phyloP scores from a whole-genome alignment of 495 filamentous ascomycete genomes.

The Talaromyces proteolyticus region DNA sequence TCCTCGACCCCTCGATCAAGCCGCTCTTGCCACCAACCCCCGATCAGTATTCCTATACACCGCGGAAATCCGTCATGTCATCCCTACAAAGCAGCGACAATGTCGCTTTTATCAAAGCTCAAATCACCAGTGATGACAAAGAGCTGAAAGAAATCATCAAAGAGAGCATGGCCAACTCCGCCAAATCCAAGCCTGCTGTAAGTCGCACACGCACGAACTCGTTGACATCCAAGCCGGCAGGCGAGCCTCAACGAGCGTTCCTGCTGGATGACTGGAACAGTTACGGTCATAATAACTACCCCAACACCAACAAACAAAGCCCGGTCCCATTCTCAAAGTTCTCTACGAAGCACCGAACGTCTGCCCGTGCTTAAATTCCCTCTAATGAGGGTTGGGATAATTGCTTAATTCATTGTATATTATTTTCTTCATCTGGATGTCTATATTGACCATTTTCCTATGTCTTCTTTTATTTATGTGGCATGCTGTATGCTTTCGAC shows the following conservation, averaged over 20 bases:
- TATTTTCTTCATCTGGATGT: slow-evolving; percentile 5
- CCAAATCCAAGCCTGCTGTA: slow-evolving; percentile 12
- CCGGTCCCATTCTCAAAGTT: slow-evolving; percentile 1
- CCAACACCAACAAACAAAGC: background rate
- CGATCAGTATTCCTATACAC: slow-evolving; percentile 57
- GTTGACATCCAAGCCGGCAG: slow-evolving; percentile 15
- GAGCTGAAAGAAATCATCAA: slow-evolving; percentile 71
- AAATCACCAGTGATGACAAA: slow-evolving; percentile 69
- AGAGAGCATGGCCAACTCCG: slow-evolving; percentile 29
- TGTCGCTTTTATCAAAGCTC: slow-evolving; percentile 68
- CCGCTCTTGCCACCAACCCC: slow-evolving; percentile 48
- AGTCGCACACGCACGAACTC: slow-evolving; percentile 18
- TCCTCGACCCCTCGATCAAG: slow-evolving; percentile 56
- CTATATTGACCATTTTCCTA: background rate
- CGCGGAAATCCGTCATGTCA: slow-evolving; percentile 75
- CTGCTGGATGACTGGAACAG: slow-evolving; percentile 30
- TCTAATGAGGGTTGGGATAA: background rate
- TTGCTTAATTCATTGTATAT: slow-evolving; percentile 9
- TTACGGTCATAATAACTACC: slow-evolving; percentile 1
- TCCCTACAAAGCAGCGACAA: slow-evolving; percentile 47
- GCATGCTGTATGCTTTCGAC: slow-evolving; percentile 2
- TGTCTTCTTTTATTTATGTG: background rate
- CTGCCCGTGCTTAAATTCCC: slow-evolving; percentile 26
- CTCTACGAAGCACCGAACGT: slow-evolving; percentile 7
- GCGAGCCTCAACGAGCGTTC: slow-evolving; percentile 37